These are phyloP conservation scores for Stagonosporopsis rhizophila DNA, from an alignment of 2,329 filamentous ascomycete species.

Conservation along the genomic window DNA sequence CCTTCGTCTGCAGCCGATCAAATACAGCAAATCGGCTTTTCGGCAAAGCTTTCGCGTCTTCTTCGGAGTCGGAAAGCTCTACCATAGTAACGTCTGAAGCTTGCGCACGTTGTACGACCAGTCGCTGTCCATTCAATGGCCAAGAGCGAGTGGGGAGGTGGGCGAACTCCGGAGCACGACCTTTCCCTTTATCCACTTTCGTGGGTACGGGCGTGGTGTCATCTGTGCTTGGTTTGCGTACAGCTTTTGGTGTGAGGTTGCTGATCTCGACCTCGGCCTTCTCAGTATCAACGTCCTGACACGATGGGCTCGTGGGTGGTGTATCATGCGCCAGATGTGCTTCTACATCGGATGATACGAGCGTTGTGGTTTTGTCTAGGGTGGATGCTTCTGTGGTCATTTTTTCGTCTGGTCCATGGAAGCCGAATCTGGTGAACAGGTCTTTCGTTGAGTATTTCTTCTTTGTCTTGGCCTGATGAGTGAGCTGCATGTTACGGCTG, in stretches of 20 bases:
- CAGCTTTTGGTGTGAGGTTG: slow-evolving; percentile 9
- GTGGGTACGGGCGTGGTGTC: slow-evolving; percentile 19
- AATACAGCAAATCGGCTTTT: slow-evolving; percentile 63
- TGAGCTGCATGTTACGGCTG: slow-evolving; percentile 86
- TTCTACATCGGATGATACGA: slow-evolving; percentile 70
- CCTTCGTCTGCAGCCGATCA: slow-evolving; percentile 69
- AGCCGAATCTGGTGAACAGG: slow-evolving; percentile 85
- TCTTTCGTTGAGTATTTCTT: slow-evolving; percentile 88
- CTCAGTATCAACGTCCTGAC: slow-evolving; percentile 20
- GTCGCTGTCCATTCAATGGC: slow-evolving; percentile 21
- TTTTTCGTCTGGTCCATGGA: slow-evolving; percentile 53
- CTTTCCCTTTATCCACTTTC: slow-evolving; percentile 66
- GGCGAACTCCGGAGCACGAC: slow-evolving; percentile 57
- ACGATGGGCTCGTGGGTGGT: slow-evolving; percentile 56
- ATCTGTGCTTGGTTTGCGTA: slow-evolving; percentile 3
- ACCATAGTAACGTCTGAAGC: slow-evolving; percentile 28
- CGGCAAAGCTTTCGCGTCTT: slow-evolving; percentile 66
- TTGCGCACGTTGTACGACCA: slow-evolving; percentile 24
- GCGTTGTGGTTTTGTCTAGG: slow-evolving; percentile 50
- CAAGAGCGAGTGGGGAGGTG: slow-evolving; percentile 41
- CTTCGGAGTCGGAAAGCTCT: slow-evolving; percentile 61
- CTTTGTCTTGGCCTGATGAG: slow-evolving; percentile 83
- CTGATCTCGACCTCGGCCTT: slow-evolving; percentile 6
- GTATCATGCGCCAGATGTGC: slow-evolving; percentile 44
- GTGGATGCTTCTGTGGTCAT: slow-evolving; percentile 25